Conservation (phyloP, 2,329 filamentous ascomycete genomes). For the Alternaria burnsii region DNA sequence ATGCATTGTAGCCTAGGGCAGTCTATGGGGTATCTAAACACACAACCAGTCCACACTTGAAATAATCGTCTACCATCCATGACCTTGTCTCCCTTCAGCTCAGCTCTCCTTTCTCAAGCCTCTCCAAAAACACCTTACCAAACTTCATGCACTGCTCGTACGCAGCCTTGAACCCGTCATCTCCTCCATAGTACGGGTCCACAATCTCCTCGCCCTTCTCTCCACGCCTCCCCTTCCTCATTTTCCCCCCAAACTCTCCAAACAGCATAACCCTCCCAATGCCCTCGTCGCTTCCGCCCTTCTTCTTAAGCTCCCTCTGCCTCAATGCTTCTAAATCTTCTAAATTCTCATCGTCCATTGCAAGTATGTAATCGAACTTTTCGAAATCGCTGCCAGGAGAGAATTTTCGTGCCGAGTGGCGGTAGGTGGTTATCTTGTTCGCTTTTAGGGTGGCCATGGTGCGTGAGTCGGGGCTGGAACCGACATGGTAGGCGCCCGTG, state of each 20-base stretch:
- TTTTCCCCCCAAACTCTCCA: slow-evolving; percentile 76
- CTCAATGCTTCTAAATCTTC: slow-evolving; percentile 71
- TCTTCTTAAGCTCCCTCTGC: slow-evolving; percentile 58
- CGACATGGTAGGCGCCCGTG: slow-evolving; percentile 86
- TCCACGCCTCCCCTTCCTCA: slow-evolving; percentile 21
- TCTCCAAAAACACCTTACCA: slow-evolving; percentile 75
- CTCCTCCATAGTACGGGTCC: slow-evolving; percentile 84
- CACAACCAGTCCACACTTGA: background rate
- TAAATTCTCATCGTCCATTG: slow-evolving; percentile 90
- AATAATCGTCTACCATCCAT: background rate
- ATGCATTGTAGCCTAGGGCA: slow-evolving; percentile 8
- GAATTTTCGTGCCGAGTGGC: slow-evolving; percentile 79
- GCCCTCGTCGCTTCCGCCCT: slow-evolving; percentile 43
- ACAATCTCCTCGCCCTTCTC: slow-evolving; percentile 42
- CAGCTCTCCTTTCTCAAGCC: slow-evolving; percentile 57
- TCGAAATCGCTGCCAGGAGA: slow-evolving; percentile 74
- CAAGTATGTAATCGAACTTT: slow-evolving; percentile 90
- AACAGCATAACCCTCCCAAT: slow-evolving; percentile 76
- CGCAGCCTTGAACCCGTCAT: slow-evolving; percentile 54
- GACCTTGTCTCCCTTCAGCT: slow-evolving; percentile 20
- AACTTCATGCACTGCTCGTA: slow-evolving; percentile 85
- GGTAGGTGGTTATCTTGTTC: slow-evolving; percentile 80
- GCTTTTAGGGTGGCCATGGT: slow-evolving; percentile 80
- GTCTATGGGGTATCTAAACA: slow-evolving; percentile 36
- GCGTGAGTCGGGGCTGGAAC: slow-evolving; percentile 78